phyloP scores from a whole-genome alignment of 176 grass and related monocot genomes.

The Bothriochloa decipiens region DNA sequence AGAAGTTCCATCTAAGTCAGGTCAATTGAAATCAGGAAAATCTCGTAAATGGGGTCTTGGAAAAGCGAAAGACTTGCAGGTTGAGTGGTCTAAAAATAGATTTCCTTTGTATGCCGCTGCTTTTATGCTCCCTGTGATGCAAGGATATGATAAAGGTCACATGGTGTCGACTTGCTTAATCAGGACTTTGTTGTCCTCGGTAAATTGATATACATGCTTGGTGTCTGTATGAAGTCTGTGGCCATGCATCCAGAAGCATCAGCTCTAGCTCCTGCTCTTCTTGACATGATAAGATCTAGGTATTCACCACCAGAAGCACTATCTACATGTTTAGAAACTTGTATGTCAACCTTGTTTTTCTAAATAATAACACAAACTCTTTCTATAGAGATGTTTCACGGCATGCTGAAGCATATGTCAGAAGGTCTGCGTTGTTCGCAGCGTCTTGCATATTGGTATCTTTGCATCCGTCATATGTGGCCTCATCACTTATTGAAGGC shows the following conservation, averaged over 20 bases:
- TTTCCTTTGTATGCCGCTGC: slow-evolving; percentile 95
- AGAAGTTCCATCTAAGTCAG: slow-evolving; percentile 86
- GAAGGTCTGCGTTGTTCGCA: slow-evolving; percentile 84
- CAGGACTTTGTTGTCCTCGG: slow-evolving; percentile 89
- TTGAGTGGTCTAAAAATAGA: slow-evolving; percentile 71
- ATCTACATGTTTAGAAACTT: slow-evolving; percentile 28
- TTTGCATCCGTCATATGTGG: slow-evolving; percentile 82
- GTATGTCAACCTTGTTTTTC: background rate
- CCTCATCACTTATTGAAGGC: slow-evolving; percentile 85
- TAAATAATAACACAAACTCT: slow-evolving; percentile 8
- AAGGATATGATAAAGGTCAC: slow-evolving; percentile 88
- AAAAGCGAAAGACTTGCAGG: slow-evolving; percentile 60
- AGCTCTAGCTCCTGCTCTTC: slow-evolving; percentile 79
- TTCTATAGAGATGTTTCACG: slow-evolving; percentile 66
- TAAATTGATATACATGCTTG: slow-evolving; percentile 96
- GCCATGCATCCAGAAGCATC: slow-evolving; percentile 93
- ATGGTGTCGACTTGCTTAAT: slow-evolving; percentile 83
- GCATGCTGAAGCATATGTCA: slow-evolving; percentile 95
- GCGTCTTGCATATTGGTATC: slow-evolving; percentile 90
- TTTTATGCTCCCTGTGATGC: slow-evolving; percentile 94
- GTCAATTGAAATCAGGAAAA: slow-evolving; percentile 85
- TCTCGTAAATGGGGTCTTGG: slow-evolving; percentile 88
- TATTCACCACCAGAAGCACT: slow-evolving; percentile 38
- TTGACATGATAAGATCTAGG: slow-evolving; percentile 93
- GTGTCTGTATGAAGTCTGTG: slow-evolving; percentile 92